phyloP scores from a whole-genome alignment of 768 basidiomycete species.

The Trametes gibbosa region DNA sequence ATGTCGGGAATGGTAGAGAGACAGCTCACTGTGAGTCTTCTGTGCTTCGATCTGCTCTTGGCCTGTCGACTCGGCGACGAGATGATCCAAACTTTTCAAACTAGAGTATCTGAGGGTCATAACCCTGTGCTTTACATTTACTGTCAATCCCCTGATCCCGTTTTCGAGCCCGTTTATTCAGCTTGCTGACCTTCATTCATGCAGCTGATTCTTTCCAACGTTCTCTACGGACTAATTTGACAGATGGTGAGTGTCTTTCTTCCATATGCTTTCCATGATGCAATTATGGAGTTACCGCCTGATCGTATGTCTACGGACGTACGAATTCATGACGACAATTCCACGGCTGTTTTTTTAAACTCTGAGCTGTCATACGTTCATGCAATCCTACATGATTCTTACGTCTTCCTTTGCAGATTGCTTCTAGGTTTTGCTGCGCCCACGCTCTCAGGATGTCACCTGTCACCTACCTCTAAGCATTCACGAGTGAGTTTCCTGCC shows the following conservation, averaged over 20 bases:
- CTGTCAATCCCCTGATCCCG: constrained; percentile 64
- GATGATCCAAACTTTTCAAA: constrained; percentile 78
- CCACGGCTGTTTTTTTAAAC: constrained; percentile 74
- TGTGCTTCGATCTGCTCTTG: not conserved
- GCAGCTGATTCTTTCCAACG: not conserved
- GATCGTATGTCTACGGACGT: constrained; percentile 42
- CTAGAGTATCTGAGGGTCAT: constrained; percentile 87
- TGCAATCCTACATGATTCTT: not conserved
- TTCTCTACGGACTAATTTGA: not conserved
- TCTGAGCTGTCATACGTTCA: constrained; percentile 41
- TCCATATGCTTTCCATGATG: constrained; percentile 43
- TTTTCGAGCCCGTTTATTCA: not conserved
- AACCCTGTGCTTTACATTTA: constrained; percentile 68
- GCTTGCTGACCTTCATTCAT: not conserved
- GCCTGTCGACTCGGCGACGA: constrained; percentile 18
- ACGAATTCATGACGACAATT: constrained; percentile 62
- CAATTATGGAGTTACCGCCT: constrained; percentile 86
- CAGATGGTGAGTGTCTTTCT: constrained; percentile 34
- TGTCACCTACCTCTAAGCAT: not conserved
- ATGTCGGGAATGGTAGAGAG: not conserved
- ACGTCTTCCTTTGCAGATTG: not conserved
- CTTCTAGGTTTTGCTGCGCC: not conserved
- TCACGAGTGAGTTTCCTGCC: constrained; percentile 33
- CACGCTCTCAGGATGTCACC: too few species aligned
- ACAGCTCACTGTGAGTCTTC: constrained; percentile 17